Evolutionary conservation across 345 rosid species (phyloP).

Genomic region (Reutealis trisperma): DNA sequence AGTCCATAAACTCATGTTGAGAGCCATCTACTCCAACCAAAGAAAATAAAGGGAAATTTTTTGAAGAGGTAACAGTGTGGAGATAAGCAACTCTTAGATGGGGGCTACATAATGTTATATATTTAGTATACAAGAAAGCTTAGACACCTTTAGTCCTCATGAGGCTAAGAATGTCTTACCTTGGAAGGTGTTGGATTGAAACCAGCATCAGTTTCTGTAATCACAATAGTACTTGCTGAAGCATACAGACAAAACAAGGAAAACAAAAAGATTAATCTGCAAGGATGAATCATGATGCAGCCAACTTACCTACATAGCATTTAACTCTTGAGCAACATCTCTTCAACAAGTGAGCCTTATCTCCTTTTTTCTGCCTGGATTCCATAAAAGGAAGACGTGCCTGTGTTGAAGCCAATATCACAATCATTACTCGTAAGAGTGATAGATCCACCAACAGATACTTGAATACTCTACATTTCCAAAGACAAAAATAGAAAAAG

Average conservation of each 20-base stretch:
- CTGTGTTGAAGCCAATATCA: constrained; percentile 34
- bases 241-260: background rate
- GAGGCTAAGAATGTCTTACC: constrained; percentile 32
- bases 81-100: too few relatives aligned
- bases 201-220: constrained; percentile 79
- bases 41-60: too few relatives aligned
- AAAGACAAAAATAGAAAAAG: background rate
- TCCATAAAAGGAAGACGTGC: constrained; percentile 67
- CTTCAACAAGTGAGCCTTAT: constrained; percentile 50
- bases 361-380: constrained; percentile 47
- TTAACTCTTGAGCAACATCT: constrained; percentile 66
- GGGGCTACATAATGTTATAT: too few relatives aligned
- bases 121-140: too few relatives aligned
- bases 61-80: too few relatives aligned
- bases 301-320: constrained; percentile 61
- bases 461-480: background rate
- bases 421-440: background rate
- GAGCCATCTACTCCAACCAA: too few relatives aligned
- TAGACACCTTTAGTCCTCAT: too few relatives aligned
- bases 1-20: too few relatives aligned
- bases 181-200: constrained; percentile 71
- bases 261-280: background rate
- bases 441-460: background rate
- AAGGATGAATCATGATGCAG: background rate
- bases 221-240: constrained; percentile 11